Conservation (phyloP, 2,329 filamentous ascomycete genomes). For the Ceratocystis destructans region DNA sequence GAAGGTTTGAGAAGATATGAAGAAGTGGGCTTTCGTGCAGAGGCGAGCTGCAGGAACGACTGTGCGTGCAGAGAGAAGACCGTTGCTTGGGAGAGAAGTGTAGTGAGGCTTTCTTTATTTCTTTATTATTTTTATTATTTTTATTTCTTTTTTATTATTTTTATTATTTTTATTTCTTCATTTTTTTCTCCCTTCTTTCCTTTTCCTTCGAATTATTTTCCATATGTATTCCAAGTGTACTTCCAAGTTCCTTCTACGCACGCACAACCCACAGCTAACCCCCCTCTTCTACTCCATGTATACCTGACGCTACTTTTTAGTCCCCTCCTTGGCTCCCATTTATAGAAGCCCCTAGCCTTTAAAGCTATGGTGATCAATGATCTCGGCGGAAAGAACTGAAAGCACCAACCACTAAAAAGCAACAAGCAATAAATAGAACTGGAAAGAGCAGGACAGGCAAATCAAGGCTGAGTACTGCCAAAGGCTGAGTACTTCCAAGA, state of each 20-base stretch:
- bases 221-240: background rate
- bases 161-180: background rate
- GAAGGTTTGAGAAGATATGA: background rate
- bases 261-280: too few species aligned
- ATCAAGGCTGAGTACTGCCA: too few species aligned
- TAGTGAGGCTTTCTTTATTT: background rate
- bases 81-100: background rate
- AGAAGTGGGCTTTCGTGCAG: conserved; percentile 9
- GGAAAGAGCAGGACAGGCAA: too few species aligned
- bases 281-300: too few species aligned
- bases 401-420: too few species aligned
- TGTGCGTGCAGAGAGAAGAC: background rate
- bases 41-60: conserved; percentile 15
- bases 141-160: background rate
- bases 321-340: background rate
- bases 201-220: background rate
- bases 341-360: too few species aligned
- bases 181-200: background rate
- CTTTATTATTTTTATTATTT: background rate
- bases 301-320: too few species aligned
- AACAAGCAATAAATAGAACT: too few species aligned
- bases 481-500: too few species aligned
- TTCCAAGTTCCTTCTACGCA: too few species aligned
- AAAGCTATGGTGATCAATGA: background rate
- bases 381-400: too few species aligned